These are phyloP conservation scores for Tetradesmus lagerheimii DNA, from an alignment of 139 green algal genomes.

Conservation along the genomic window DNA sequence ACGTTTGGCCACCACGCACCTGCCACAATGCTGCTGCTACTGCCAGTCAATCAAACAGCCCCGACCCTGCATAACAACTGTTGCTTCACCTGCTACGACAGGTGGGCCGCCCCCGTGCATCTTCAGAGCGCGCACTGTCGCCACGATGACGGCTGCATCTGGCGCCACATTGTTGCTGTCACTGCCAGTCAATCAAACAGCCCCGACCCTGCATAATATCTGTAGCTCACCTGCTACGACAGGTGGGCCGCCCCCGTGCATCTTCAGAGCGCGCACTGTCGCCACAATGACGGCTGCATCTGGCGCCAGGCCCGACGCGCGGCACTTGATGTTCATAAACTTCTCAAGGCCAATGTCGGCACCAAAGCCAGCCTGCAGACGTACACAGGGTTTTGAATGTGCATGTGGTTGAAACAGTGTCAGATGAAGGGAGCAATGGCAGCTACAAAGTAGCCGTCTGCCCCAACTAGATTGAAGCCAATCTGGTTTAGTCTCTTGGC, in stretches of 20 bases:
- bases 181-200: too few species aligned
- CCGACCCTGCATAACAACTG: not conserved
- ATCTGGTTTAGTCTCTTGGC: too few species aligned
- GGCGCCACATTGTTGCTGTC: too few species aligned
- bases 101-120: constrained; percentile 91
- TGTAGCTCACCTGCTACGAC: constrained; percentile 88
- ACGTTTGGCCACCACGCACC: too few species aligned
- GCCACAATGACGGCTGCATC: constrained; percentile 89
- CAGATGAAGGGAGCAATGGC: too few species aligned
- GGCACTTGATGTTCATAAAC: constrained; percentile 97
- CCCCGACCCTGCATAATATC: not conserved
- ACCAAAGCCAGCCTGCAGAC: constrained; percentile 92
- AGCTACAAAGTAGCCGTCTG: constrained; percentile 92
- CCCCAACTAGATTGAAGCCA: constrained; percentile 92
- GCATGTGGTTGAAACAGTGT: too few species aligned
- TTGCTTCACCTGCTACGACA: constrained; percentile 86
- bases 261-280: constrained; percentile 97
- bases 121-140: constrained; percentile 97
- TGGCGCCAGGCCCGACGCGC: constrained; percentile 76
- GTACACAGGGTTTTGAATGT: too few species aligned
- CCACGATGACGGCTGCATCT: too few species aligned
- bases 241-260: constrained; percentile 89
- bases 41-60: too few species aligned
- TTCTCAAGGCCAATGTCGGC: constrained; percentile 99
- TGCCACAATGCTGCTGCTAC: too few species aligned